A percentile compares a stretch with the other conserved stretches of the same genome.
Conservation (phyloP, 2,329 filamentous ascomycete genomes). For the Diaporthe citriasiana region DNA sequence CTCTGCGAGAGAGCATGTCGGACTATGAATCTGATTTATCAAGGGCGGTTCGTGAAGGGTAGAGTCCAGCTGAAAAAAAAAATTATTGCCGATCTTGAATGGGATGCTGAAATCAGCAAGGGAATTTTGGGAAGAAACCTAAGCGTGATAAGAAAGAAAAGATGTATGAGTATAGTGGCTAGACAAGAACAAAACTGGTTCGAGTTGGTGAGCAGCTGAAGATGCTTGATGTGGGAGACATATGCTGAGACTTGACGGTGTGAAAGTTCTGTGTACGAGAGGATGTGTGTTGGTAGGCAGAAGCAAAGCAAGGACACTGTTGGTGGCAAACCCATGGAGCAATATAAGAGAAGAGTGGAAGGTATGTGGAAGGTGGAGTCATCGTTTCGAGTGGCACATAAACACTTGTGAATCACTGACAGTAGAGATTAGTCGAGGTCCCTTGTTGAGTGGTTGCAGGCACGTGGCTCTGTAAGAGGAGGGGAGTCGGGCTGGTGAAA, state of each 20-base stretch:
- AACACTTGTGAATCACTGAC: slow-evolving; percentile 18
- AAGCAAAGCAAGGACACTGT: not conserved
- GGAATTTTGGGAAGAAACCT: too few species aligned
- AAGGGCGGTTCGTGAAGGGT: too few species aligned
- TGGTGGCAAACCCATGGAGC: not conserved
- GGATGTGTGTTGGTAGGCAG: not conserved
- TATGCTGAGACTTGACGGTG: not conserved
- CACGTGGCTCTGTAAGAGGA: not conserved
- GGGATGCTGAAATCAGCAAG: too few species aligned
- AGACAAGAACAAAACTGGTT: not conserved
- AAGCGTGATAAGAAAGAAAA: not conserved
- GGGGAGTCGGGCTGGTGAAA: not conserved
- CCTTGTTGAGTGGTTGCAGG: not conserved
- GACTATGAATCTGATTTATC: not conserved
- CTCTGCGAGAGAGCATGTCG: slow-evolving; percentile 18
- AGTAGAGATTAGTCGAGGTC: not conserved
- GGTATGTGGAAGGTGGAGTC: not conserved
- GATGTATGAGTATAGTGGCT: not conserved
- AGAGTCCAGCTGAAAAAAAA: not conserved
- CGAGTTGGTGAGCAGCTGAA: not conserved
- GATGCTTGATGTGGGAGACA: not conserved
- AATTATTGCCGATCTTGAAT: too few species aligned
- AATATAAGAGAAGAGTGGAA: not conserved
- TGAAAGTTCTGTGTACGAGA: not conserved
- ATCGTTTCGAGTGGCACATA: not conserved